Conservation (phyloP, 148 eudicot genomes). For the Heliosperma pusillum region DNA sequence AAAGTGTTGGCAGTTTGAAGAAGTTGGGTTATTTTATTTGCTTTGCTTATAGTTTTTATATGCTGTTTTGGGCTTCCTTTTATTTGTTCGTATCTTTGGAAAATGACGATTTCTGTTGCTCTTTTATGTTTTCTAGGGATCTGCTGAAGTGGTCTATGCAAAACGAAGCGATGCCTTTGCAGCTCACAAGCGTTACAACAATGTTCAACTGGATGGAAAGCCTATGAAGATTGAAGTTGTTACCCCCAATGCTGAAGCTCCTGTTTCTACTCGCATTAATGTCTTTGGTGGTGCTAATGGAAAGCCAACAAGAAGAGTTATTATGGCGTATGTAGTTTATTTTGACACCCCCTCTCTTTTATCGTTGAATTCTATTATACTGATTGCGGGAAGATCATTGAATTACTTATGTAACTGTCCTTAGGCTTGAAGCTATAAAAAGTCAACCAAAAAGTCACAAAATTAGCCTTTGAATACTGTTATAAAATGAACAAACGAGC, state of each 20-base stretch:
- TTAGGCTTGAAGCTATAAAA: background rate
- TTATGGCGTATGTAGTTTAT: slow-evolving; percentile 48
- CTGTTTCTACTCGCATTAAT: slow-evolving; percentile 75
- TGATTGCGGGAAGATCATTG: background rate
- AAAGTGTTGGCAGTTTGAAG: background rate
- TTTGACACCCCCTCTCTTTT: background rate
- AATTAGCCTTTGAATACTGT: no score
- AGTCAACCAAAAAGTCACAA: no score
- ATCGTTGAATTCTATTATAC: no score
- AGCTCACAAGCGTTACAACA: slow-evolving; percentile 81
- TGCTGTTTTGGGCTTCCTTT: no score
- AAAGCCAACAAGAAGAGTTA: slow-evolving; percentile 54
- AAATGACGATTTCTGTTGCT: background rate
- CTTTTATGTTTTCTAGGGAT: slow-evolving; percentile 49
- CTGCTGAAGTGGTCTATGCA: slow-evolving; percentile 86
- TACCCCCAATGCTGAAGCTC: slow-evolving; percentile 47
- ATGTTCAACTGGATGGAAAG: slow-evolving; percentile 83
- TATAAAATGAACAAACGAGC: no score
- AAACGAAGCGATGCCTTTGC: slow-evolving; percentile 86
- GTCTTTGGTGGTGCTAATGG: slow-evolving; percentile 71
- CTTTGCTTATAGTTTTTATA: background rate
- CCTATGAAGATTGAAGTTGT: slow-evolving; percentile 85
- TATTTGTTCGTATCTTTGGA: no score
- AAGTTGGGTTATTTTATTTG: background rate
- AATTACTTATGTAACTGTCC: background rate